Evolutionary conservation across 306 rosid genomes (phyloP).

Genomic region (Cucurbita ficifolia): DNA sequence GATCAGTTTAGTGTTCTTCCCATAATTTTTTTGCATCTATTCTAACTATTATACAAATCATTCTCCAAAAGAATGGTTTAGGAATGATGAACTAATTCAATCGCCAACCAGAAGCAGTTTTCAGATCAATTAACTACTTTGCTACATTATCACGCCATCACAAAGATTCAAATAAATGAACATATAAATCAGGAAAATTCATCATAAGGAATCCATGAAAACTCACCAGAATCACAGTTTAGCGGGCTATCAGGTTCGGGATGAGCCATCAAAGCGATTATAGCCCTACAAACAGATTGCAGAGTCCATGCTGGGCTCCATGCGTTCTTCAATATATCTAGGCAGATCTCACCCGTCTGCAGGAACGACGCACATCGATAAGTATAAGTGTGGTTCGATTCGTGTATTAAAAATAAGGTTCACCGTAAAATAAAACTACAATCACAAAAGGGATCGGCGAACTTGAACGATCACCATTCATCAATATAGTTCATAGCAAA

Average conservation of each 20-base stretch:
- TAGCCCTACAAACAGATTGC: conserved; percentile 97
- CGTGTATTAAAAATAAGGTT: neutral
- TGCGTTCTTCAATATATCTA: conserved; percentile 91
- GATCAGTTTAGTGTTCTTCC: too few relatives aligned
- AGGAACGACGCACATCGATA: neutral
- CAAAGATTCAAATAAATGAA: neutral
- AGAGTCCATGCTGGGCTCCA: conserved; percentile 99
- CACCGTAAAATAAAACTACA: neutral
- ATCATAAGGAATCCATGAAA: neutral
- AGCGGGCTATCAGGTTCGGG: conserved; percentile 96
- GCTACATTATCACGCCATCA: neutral
- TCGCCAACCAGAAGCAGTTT: too few relatives aligned
- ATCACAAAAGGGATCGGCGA: neutral
- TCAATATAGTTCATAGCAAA: neutral
- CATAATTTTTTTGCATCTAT: too few relatives aligned
- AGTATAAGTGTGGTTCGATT: neutral
- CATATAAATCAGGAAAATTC: neutral
- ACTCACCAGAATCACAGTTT: conserved; percentile 84
- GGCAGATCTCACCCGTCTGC: conserved; percentile 97
- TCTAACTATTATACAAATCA: too few relatives aligned
- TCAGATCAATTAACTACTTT: neutral
- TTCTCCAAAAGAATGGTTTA: too few relatives aligned
- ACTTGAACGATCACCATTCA: neutral
- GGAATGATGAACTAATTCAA: too few relatives aligned
- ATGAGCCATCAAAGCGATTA: conserved; percentile 96